These are phyloP conservation scores for Colletotrichum tanaceti DNA, from an alignment of 2,329 filamentous ascomycete genomes.

Conservation along the genomic window DNA sequence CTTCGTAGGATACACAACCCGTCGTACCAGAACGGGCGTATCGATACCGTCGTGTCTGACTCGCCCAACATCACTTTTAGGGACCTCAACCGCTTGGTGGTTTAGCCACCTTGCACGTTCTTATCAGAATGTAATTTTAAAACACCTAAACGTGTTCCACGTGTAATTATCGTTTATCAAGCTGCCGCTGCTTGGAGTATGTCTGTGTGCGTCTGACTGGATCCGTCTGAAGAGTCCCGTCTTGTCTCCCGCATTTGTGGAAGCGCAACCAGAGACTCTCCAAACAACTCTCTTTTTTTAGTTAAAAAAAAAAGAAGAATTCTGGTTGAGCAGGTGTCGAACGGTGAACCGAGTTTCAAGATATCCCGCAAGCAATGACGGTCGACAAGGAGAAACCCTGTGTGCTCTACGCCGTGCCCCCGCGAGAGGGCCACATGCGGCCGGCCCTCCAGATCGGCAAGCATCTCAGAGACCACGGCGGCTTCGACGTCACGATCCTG, in stretches of 20 bases:
- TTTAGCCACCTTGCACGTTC: background rate
- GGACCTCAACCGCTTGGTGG: background rate
- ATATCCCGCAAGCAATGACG: background rate
- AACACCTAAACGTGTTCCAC: background rate
- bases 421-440: constrained; percentile 29
- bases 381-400: background rate
- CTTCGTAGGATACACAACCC: background rate
- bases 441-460: constrained; percentile 28
- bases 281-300: too few relatives aligned
- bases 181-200: background rate
- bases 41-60: background rate
- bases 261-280: background rate
- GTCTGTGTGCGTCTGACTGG: too few relatives aligned
- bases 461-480: constrained; percentile 3
- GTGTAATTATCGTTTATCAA: too few relatives aligned
- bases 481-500: constrained; percentile 20
- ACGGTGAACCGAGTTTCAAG: background rate
- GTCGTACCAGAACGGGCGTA: background rate
- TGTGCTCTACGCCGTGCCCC: constrained; percentile 20
- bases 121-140: background rate
- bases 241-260: background rate
- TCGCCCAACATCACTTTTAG: background rate
- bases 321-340: too few relatives aligned
- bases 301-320: too few relatives aligned
- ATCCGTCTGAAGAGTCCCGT: background rate